phyloP scores from a whole-genome alignment of 441 rosid genomes.

The Populus hybrid region DNA sequence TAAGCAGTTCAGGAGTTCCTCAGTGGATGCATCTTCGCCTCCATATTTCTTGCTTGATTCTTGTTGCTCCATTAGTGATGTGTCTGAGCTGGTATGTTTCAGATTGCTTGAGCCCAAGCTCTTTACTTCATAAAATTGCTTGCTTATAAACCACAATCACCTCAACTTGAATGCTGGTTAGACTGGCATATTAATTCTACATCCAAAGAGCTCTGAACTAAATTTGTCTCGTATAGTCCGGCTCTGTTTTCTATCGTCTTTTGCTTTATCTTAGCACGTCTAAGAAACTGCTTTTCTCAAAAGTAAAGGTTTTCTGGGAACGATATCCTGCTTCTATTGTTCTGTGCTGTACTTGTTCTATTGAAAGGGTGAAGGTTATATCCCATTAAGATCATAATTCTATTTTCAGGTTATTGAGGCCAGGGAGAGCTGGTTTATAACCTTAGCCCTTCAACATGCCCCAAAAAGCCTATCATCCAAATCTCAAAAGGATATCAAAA shows the following conservation, averaged over 20 bases:
- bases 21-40: slow-evolving; percentile 37
- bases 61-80: slow-evolving; percentile 46
- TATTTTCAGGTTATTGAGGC: slow-evolving; percentile 55
- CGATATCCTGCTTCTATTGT: neutral
- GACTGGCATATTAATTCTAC: neutral
- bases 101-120: neutral
- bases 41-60: slow-evolving; percentile 65
- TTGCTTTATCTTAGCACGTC: neutral
- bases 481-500: slow-evolving; percentile 20
- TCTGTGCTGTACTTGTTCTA: neutral
- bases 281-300: neutral
- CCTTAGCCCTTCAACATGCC: slow-evolving; percentile 31
- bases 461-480: slow-evolving; percentile 21
- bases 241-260: neutral
- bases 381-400: slow-evolving; percentile 7
- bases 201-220: neutral
- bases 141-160: neutral
- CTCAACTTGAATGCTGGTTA: neutral
- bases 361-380: neutral
- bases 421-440: slow-evolving; percentile 30
- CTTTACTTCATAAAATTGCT: neutral
- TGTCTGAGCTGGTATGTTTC: slow-evolving; percentile 61
- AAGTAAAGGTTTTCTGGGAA: neutral
- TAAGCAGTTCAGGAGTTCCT: slow-evolving; percentile 50
- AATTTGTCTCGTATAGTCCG: neutral